Base-by-base conservation (phyloP, 768 basidiomycete genomes). In the Suillus sp. region DNA sequence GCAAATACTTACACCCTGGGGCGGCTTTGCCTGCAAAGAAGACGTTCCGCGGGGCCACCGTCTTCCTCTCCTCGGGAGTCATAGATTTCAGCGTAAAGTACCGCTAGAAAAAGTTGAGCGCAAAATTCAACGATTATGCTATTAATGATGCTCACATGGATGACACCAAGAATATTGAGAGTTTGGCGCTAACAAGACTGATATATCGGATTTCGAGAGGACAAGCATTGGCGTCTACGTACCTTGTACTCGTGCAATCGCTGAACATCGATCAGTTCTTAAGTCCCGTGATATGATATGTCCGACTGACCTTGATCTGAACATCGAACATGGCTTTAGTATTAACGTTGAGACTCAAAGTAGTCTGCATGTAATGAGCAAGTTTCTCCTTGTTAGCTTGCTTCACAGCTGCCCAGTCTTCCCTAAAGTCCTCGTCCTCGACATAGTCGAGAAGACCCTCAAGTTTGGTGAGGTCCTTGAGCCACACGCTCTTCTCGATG, bases 11-110 rank as follows among this genome's bases (percentile, higher is more conserved):
- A 91, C 90, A 94, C 63, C 88, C 96, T 43, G 96, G 96, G 0
- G 96, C 96, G 60, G 96, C 95, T 75, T 98, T 98, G 66, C 97
- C 96, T 37, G 94, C 96, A 67, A 99, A 99, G 82, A 99, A 92
- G n/a, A 94, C 90, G 22, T 94, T 95, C 59, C 88, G 85, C n/a
- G 87, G 91, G 68, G 85, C 87, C 67, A 90, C 84, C 73, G 91
- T 92, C 80, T 91, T 90, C 70, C 91, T 85, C 74, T 97, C 88
- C 34, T 77, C 88, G 0, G 91, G 84, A 2, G 82, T 81, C 87
- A 96, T 86, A 37, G 75, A 81, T 80, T 98, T 98, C 76, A 97
- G 75, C 11, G 77, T 78, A 57, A 95, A 79, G 78, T 96, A 97
- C 55, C 93, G 85, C 89, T 95, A 73, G 51, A 66, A 48, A 16